phyloP scores from a whole-genome alignment of 164 flowering plant species.

The Umbellularia californica region DNA sequence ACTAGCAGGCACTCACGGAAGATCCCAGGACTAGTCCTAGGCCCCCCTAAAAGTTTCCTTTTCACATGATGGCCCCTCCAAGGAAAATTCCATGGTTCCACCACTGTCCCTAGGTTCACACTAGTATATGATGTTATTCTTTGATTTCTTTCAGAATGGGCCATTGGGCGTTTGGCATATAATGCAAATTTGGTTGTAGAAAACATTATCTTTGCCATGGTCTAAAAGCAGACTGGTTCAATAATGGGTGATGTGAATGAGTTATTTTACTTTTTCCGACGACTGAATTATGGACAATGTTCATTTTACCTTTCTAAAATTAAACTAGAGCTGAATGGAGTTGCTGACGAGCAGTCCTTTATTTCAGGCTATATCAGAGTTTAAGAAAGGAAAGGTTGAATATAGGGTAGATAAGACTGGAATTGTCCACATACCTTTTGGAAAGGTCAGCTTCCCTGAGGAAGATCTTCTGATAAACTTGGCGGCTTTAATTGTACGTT shows the following conservation, averaged over 20 bases:
- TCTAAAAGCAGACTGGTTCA: too few species aligned
- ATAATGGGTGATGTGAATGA: too few species aligned
- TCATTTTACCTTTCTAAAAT: not conserved
- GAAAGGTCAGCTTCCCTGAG: conserved; percentile 77
- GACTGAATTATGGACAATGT: not conserved
- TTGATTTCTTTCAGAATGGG: too few species aligned
- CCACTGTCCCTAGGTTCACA: too few species aligned
- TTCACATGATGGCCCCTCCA: not conserved
- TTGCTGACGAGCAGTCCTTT: not conserved
- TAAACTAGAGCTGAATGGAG: not conserved
- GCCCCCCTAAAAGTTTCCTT: not conserved
- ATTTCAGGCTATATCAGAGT: conserved; percentile 88
- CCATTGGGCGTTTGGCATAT: too few species aligned
- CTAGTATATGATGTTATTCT: too few species aligned
- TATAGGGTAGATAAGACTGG: conserved; percentile 97
- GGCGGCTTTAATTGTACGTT: conserved; percentile 68
- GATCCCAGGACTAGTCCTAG: not conserved
- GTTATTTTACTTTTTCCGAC: too few species aligned
- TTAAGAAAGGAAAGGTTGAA: conserved; percentile 95
- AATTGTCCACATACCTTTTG: conserved; percentile 94
- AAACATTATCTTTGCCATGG: too few species aligned
- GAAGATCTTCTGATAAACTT: conserved; percentile 83
- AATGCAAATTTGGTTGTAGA: too few species aligned
- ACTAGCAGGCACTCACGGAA: not conserved
- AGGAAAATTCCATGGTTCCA: not conserved